Conservation (phyloP, 306 rosid genomes). For the Dryas octopetala region DNA sequence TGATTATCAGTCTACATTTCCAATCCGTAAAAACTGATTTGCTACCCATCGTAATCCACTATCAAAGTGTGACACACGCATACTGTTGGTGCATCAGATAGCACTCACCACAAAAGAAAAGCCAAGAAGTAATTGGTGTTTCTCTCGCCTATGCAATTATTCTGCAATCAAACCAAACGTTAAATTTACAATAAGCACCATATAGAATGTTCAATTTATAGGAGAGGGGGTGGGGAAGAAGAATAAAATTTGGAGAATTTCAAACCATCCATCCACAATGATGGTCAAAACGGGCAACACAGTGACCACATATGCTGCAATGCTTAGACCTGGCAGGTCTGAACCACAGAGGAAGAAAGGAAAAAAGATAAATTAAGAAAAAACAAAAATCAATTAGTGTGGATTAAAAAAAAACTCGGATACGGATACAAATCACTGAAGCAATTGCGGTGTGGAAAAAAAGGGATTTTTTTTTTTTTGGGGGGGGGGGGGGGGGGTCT, state of each 20-base stretch:
- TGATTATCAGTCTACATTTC: not conserved
- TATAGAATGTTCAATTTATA: conserved; percentile 6
- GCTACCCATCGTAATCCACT: not conserved
- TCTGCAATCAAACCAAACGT: conserved; percentile 49
- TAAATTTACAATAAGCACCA: conserved; percentile 14
- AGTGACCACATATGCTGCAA: conserved; percentile 83
- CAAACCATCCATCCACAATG: conserved; percentile 99
- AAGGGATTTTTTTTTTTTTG: too few species aligned
- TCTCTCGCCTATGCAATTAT: conserved; percentile 96
- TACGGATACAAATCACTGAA: not conserved
- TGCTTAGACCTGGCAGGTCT: conserved; percentile 99
- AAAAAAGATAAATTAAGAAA: conserved; percentile 11
- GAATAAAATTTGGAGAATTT: conserved; percentile 17
- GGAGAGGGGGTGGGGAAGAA: conserved; percentile 7
- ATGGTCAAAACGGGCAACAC: conserved; percentile 96
- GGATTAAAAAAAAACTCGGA: not conserved
- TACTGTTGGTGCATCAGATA: conserved; percentile 21
- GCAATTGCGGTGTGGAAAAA: not conserved
- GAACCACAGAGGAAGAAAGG: conserved; percentile 27
- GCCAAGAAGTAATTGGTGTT: conserved; percentile 81
- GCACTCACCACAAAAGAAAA: conserved; percentile 92
- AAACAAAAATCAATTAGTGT: not conserved
- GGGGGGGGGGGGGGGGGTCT: not conserved
- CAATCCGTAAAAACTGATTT: not conserved
- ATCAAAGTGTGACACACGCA: not conserved